phyloP scores from a whole-genome alignment of 1,284 basidiomycete genomes.

The Pseudozyma hubeiensis region DNA sequence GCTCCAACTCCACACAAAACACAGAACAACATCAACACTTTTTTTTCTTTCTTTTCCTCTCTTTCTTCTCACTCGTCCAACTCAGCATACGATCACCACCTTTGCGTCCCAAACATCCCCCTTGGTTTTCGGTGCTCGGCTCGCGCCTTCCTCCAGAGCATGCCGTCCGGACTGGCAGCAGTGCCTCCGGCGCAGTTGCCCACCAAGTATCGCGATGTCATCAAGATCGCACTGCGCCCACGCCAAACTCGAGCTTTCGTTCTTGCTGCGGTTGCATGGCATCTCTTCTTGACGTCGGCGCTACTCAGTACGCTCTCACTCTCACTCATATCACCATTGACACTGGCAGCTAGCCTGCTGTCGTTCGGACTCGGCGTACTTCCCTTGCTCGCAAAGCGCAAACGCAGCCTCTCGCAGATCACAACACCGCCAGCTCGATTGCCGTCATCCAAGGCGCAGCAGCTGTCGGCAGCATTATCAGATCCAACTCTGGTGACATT shows the following conservation, averaged over 20 bases:
- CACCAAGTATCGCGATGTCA: conserved; percentile 39
- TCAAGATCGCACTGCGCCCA: conserved; percentile 50
- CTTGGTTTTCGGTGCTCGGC: too few species aligned
- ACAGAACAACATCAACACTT: conserved; percentile 21
- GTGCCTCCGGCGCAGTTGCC: conserved; percentile 50
- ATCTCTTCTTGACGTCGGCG: conserved; percentile 30
- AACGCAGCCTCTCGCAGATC: conserved; percentile 24
- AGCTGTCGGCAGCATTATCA: conserved; percentile 19
- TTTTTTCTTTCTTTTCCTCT: not conserved
- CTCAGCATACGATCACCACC: too few species aligned
- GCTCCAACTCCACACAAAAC: conserved; percentile 19
- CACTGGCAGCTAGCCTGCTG: conserved; percentile 12
- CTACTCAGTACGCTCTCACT: conserved; percentile 20
- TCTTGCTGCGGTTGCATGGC: conserved; percentile 36
- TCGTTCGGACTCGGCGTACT: conserved; percentile 35
- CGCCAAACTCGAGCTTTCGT: conserved; percentile 58
- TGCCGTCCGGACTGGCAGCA: conserved; percentile 34
- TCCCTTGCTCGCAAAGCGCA: conserved; percentile 40
- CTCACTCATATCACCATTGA: conserved; percentile 14
- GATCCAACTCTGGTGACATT: not conserved
- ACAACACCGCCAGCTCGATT: conserved; percentile 11
- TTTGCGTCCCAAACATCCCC: too few species aligned
- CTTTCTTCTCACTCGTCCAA: not conserved
- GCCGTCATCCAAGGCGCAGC: conserved; percentile 15
- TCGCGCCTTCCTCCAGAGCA: not conserved